phyloP scores from a whole-genome alignment of 495 filamentous ascomycete species.

The Zalerion maritima region DNA sequence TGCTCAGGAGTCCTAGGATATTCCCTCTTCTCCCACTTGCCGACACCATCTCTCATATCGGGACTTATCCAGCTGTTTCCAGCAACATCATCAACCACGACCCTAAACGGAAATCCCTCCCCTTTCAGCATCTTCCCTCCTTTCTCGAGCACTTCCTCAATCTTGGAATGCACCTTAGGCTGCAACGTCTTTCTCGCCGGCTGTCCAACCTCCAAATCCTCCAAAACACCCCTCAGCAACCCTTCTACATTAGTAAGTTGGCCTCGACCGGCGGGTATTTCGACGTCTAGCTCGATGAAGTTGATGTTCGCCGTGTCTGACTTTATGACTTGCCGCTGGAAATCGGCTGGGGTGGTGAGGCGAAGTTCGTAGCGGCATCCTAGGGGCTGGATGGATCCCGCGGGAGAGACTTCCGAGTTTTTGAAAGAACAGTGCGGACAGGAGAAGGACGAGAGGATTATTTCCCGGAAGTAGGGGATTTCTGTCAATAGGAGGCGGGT shows the following conservation, averaged over 20 bases:
- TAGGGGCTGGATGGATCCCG: slow-evolving; percentile 77
- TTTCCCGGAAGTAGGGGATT: slow-evolving; percentile 92
- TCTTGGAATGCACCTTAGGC: slow-evolving; percentile 61
- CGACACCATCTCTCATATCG: slow-evolving; percentile 52
- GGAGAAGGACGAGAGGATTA: slow-evolving; percentile 91
- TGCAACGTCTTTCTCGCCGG: slow-evolving; percentile 52
- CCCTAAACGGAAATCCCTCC: slow-evolving; percentile 68
- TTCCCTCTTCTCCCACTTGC: slow-evolving; percentile 69
- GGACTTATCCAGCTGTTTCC: slow-evolving; percentile 98
- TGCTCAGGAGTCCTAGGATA: slow-evolving; percentile 72
- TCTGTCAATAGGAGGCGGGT: slow-evolving; percentile 77
- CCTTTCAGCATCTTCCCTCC: slow-evolving; percentile 59
- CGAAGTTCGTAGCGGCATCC: slow-evolving; percentile 67
- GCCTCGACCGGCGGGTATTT: slow-evolving; percentile 77
- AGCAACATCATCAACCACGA: slow-evolving; percentile 75
- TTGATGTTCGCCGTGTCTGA: slow-evolving; percentile 71
- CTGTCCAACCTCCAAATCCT: slow-evolving; percentile 65
- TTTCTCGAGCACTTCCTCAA: slow-evolving; percentile 55
- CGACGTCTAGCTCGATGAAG: slow-evolving; percentile 74
- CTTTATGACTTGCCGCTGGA: slow-evolving; percentile 79
- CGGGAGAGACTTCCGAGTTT: slow-evolving; percentile 85
- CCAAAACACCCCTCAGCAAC: slow-evolving; percentile 56
- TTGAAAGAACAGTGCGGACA: slow-evolving; percentile 78
- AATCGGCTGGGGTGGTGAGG: slow-evolving; percentile 51
- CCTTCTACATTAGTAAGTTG: slow-evolving; percentile 90